Conservation (phyloP, 2,329 filamentous ascomycete genomes). For the Exophiala viscosa region DNA sequence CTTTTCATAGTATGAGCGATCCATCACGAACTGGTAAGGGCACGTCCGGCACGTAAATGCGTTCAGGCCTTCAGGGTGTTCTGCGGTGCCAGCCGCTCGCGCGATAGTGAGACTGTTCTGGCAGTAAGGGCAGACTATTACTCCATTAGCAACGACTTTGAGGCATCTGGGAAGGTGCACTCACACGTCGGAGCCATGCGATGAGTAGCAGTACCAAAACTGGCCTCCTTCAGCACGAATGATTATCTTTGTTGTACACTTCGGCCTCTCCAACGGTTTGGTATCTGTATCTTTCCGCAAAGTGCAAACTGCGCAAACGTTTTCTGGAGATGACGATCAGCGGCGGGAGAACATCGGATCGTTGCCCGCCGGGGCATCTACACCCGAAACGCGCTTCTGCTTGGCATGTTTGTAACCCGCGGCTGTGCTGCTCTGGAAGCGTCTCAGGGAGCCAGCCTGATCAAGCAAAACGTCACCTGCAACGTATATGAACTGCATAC, state of each 20-base stretch:
- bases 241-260: not conserved
- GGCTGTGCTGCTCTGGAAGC: not conserved
- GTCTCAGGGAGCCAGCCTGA: too few species aligned
- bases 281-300: too few species aligned
- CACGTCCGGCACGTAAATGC: constrained; percentile 94
- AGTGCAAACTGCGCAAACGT: not conserved
- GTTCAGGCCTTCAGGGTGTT: constrained; percentile 55
- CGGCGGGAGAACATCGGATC: not conserved
- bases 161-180: constrained; percentile 13
- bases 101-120: constrained; percentile 49
- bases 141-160: constrained; percentile 2
- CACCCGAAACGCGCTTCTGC: not conserved
- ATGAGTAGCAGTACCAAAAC: too few species aligned
- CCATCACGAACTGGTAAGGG: constrained; percentile 83
- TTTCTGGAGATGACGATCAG: not conserved
- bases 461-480: too few species aligned
- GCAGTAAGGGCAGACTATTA: constrained; percentile 48
- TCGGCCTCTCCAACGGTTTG: not conserved
- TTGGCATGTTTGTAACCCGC: not conserved
- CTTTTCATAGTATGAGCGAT: constrained; percentile 75
- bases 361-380: not conserved
- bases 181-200: constrained; percentile 40
- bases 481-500: too few species aligned
- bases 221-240: not conserved
- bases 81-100: constrained; percentile 36